Percentiles rank a stretch among this genome's conserved stretches.
These are phyloP conservation scores for Aspergillus novofumigatus DNA, from an alignment of 2,329 filamentous ascomycete genomes.

Conservation along the genomic window DNA sequence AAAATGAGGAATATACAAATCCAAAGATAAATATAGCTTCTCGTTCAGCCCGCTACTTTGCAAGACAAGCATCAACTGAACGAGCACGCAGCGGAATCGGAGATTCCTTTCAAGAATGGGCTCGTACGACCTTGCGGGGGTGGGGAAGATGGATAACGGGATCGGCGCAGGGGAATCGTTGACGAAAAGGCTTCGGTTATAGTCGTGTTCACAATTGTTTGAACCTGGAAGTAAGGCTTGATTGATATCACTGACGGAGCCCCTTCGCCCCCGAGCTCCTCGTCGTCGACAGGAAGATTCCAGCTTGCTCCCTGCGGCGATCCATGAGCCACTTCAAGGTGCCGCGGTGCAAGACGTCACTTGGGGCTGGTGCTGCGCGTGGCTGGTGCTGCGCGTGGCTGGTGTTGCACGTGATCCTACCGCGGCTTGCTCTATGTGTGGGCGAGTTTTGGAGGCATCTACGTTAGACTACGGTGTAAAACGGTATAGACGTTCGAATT, in stretches of 20 bases:
- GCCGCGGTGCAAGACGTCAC: slow-evolving; percentile 5
- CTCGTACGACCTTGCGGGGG: neutral
- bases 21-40: neutral
- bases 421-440: neutral
- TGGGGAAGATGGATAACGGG: neutral
- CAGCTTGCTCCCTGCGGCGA: slow-evolving; percentile 2
- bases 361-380: neutral
- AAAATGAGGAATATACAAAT: neutral
- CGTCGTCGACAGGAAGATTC: neutral
- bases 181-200: neutral
- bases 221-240: neutral
- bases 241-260: neutral
- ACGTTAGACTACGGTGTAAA: neutral
- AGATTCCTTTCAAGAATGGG: neutral
- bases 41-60: neutral
- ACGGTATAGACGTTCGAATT: neutral
- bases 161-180: neutral
- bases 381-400: neutral
- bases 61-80: neutral
- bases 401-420: slow-evolving; percentile 2
- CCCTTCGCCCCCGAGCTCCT: neutral
- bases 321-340: neutral
- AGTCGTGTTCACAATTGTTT: neutral
- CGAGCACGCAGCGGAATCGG: neutral
- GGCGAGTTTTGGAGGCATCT: neutral